Evolutionary conservation across 495 filamentous ascomycete genomes (phyloP).

Genomic region (Staphylotrichum tortipilum): DNA sequence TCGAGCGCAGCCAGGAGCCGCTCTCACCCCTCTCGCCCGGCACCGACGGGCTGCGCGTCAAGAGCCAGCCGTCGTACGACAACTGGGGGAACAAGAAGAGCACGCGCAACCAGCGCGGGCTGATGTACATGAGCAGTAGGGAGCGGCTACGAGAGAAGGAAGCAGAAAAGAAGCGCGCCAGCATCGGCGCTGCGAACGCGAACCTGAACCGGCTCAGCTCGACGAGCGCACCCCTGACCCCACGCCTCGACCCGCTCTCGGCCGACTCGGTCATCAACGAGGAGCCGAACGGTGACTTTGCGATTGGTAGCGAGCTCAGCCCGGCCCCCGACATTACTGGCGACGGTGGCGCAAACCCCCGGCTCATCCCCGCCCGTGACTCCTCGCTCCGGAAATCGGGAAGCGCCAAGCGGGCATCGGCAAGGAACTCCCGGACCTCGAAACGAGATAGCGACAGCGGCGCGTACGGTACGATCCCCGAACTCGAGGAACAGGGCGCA

Average conservation of each 20-base stretch:
- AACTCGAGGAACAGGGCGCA: conserved; percentile 25
- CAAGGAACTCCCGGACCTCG: conserved; percentile 29
- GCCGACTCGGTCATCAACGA: conserved; percentile 46
- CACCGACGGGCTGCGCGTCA: conserved; percentile 26
- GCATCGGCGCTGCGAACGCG: conserved; percentile 29
- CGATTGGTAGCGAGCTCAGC: background rate
- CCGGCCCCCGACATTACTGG: background rate
- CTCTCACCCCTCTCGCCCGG: conserved; percentile 31
- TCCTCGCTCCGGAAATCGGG: conserved; percentile 57
- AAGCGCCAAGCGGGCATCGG: conserved; percentile 33
- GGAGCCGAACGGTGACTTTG: conserved; percentile 31
- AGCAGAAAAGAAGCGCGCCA: conserved; percentile 41
- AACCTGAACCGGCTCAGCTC: conserved; percentile 21
- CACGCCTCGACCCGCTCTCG: conserved; percentile 38
- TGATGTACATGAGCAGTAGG: conserved; percentile 55
- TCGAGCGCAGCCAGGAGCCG: conserved; percentile 42
- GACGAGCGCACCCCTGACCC: conserved; percentile 18
- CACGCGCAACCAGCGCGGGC: conserved; percentile 38
- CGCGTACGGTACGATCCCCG: conserved; percentile 29
- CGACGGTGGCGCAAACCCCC: conserved; percentile 19
- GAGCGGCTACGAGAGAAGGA: conserved; percentile 48
- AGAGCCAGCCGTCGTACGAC: conserved; percentile 40
- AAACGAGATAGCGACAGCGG: conserved; percentile 32
- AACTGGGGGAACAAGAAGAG: conserved; percentile 49
- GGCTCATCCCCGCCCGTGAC: conserved; percentile 55